Conservation (phyloP, 768 basidiomycete genomes). For the Lentinula sp. region DNA sequence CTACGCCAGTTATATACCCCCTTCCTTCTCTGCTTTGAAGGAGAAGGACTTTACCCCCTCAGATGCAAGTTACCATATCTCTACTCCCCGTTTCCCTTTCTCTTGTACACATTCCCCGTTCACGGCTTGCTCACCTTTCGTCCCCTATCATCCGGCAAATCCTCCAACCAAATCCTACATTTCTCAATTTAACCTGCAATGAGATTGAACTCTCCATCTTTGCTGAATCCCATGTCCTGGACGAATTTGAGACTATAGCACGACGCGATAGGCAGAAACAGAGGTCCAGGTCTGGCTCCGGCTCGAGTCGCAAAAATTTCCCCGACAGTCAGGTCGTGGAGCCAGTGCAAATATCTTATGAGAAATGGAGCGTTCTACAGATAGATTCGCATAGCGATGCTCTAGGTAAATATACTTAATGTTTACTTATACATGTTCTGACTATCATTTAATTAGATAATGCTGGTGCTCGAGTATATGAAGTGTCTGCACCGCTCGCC, state of each 20-base stretch:
- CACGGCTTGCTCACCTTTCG: conserved; percentile 52
- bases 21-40: neutral
- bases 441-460: conserved; percentile 36
- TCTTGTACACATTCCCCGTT: conserved; percentile 70
- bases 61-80: conserved; percentile 46
- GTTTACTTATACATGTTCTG: conserved; percentile 2
- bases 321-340: conserved; percentile 25
- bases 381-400: conserved; percentile 75
- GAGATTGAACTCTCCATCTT: conserved; percentile 75
- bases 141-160: conserved; percentile 65
- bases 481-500: conserved; percentile 71
- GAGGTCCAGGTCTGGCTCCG: conserved; percentile 35
- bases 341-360: conserved; percentile 64
- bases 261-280: conserved; percentile 46
- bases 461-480: conserved; percentile 67
- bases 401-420: conserved; percentile 38
- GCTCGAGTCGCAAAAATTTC: conserved; percentile 20
- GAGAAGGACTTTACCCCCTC: neutral
- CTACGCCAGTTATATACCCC: neutral
- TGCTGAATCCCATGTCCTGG: conserved; percentile 49
- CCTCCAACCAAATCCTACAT: conserved; percentile 57
- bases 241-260: conserved; percentile 58
- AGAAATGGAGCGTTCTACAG: conserved; percentile 75
- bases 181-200: conserved; percentile 75
- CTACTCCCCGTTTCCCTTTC: conserved; percentile 68